A percentile compares a stretch with the other conserved stretches of the same genome.
Conservation (phyloP, 2,329 filamentous ascomycete species). For the Fusarium goolgardi region DNA sequence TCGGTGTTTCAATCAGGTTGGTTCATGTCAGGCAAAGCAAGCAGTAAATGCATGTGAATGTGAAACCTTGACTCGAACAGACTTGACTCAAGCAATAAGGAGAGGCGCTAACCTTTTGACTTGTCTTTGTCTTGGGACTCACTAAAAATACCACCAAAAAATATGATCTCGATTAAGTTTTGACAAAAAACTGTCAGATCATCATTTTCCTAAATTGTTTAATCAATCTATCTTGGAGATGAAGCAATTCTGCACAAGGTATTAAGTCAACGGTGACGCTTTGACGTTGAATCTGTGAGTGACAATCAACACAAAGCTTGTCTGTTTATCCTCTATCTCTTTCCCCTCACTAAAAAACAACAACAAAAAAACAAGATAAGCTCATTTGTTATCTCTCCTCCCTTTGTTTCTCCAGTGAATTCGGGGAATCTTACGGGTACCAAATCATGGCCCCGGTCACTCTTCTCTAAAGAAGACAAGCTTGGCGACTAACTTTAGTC, state of each 20-base stretch:
- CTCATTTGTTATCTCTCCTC: not conserved
- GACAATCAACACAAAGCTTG: not conserved
- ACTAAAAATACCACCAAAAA: not conserved
- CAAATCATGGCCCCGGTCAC: constrained; percentile 1
- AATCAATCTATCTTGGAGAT: not conserved
- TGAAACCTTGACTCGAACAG: constrained; percentile 23
- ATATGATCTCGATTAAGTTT: not conserved
- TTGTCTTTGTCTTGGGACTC: not conserved
- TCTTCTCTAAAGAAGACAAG: not conserved
- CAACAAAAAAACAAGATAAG: not conserved
- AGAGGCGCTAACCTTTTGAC: constrained; percentile 23
- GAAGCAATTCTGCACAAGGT: not conserved
- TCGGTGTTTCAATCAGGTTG: not conserved
- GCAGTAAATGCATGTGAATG: constrained; percentile 13
- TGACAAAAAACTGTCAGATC: not conserved
- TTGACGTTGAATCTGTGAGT: not conserved
- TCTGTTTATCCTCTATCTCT: not conserved
- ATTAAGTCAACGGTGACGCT: not conserved
- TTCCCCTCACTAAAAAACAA: not conserved
- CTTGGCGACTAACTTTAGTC: not conserved
- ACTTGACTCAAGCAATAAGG: constrained; percentile 14
- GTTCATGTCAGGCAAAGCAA: not conserved
- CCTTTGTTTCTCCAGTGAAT: not conserved
- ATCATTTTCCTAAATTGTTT: not conserved
- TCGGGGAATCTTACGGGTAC: not conserved